Evolutionary conservation across 345 rosid genomes (phyloP), one percentile per base, ranked within the genome.

Genomic region (Physaria fendleri): DNA sequence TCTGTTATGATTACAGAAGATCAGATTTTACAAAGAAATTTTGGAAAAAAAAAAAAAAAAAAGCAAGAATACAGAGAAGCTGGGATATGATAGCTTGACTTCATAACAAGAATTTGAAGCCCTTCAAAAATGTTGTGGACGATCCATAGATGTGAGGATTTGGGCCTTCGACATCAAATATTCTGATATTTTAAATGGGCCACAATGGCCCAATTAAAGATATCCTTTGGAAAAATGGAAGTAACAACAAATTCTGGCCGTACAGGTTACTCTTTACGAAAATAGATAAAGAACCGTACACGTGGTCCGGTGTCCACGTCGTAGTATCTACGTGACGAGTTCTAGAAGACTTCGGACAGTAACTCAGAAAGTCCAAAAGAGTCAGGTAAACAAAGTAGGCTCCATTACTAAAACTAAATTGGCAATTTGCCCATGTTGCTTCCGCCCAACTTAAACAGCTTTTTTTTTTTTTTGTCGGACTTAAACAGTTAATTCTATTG

Each of bases 11-110:
- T 16, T 39, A 34, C 41, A 7, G 24, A 5, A 24, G 8, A 48
- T 56, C 20, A 59, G 53, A 37, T 16, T 41, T 2, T 12, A 69
- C 58, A 50, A 63, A 38, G 32, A 53, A n/a, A n/a, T n/a, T n/a
- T n/a, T n/a, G 20, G 39, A 52, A 22, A 62, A n/a, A 6, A 11
- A 27, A 71, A n/a, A 27, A 57, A 42, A 11, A 49, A 22, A 5
- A 30, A 63, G 6, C 43, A 48, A 23, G 6, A 59, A 15, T 89
- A 93, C 97, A 77, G 95, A n/a, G n/a, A 89, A 77, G 95, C 95
- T 51, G 99, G 99, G 66, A n/a, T 85, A 87, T 9, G 95, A 89
- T 74, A 89, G 89, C 99, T 93, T 89, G 84, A 89, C 94, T 93
- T 87, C 94, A 41, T 89, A 89, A 94, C 88, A 81, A 71, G 83